Conservation (phyloP, 1,284 basidiomycete species). For the Exsudoporus floridanus region DNA sequence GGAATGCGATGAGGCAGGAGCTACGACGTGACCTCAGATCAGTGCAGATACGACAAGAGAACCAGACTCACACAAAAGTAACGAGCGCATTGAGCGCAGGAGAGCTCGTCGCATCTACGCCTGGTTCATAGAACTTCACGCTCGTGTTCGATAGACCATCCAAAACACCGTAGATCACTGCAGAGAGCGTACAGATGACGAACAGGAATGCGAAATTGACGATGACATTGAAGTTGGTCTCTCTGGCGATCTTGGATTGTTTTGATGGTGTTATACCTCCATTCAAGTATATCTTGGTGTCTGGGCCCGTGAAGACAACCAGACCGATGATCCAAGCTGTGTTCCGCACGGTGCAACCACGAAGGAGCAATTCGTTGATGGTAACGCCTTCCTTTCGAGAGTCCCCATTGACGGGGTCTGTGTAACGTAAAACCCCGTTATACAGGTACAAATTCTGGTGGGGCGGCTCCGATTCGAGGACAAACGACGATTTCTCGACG, state of each 20-base stretch:
- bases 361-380: slow-evolving; percentile 91
- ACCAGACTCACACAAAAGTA: slow-evolving; percentile 77
- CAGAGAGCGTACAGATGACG: slow-evolving; percentile 74
- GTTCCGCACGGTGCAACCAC: slow-evolving; percentile 92
- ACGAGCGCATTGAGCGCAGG: slow-evolving; percentile 78
- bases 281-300: slow-evolving; percentile 99
- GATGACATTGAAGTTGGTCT: slow-evolving; percentile 98
- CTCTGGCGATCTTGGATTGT: slow-evolving; percentile 93
- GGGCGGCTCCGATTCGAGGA: slow-evolving; percentile 90
- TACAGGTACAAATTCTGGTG: slow-evolving; percentile 93
- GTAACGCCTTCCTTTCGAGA: slow-evolving; percentile 67
- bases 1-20: slow-evolving; percentile 90
- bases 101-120: slow-evolving; percentile 61
- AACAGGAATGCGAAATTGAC: slow-evolving; percentile 89
- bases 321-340: slow-evolving; percentile 94
- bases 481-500: slow-evolving; percentile 81
- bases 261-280: slow-evolving; percentile 91
- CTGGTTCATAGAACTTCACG: slow-evolving; percentile 69
- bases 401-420: slow-evolving; percentile 49
- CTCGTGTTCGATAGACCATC: slow-evolving; percentile 67
- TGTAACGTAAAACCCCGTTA: slow-evolving; percentile 83
- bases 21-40: slow-evolving; percentile 38
- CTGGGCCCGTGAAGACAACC: slow-evolving; percentile 91
- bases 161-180: slow-evolving; percentile 74
- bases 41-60: neutral